phyloP scores from a whole-genome alignment of 345 rosid species.

The Jatropha curcas region DNA sequence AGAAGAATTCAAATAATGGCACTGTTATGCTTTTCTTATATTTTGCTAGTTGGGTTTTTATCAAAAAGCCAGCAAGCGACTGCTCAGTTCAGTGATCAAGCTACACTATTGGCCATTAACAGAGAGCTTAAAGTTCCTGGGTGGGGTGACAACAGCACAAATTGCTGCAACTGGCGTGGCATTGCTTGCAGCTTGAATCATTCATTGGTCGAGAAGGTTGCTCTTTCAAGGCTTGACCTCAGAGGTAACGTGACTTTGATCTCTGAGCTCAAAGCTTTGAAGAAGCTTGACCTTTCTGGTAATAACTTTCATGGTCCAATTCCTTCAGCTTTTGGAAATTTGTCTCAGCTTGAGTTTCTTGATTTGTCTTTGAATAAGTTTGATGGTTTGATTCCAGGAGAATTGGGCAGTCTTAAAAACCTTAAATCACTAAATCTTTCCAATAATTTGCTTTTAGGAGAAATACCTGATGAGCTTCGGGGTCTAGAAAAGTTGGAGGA shows the following conservation, averaged over 20 bases:
- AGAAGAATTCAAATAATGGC: conserved; percentile 36
- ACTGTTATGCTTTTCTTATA: conserved; percentile 34
- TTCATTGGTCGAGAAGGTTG: conserved; percentile 68
- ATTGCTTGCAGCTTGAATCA: conserved; percentile 60
- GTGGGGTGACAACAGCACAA: conserved; percentile 69
- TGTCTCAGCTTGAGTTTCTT: conserved; percentile 49
- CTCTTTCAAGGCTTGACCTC: conserved; percentile 78
- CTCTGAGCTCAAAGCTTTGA: conserved; percentile 44
- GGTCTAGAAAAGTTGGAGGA: conserved; percentile 58
- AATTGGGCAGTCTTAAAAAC: conserved; percentile 33
- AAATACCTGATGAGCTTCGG: conserved; percentile 47
- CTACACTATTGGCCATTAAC: conserved; percentile 60
- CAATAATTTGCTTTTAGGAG: conserved; percentile 52
- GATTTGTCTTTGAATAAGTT: conserved; percentile 54
- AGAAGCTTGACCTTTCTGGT: conserved; percentile 35
- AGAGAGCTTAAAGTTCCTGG: conserved; percentile 75
- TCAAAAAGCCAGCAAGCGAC: conserved; percentile 45
- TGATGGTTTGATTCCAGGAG: conserved; percentile 56
- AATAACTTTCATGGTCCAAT: conserved; percentile 26
- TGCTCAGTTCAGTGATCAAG: conserved; percentile 55
- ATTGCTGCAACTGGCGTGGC: conserved; percentile 80
- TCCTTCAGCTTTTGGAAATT: conserved; percentile 27
- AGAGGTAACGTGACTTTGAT: conserved; percentile 67
- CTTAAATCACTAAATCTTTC: conserved; percentile 52
- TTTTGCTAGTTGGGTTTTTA: conserved; percentile 55